These are phyloP conservation scores for Leccinum boreale DNA, from an alignment of 768 basidiomycete species.

Conservation along the genomic window DNA sequence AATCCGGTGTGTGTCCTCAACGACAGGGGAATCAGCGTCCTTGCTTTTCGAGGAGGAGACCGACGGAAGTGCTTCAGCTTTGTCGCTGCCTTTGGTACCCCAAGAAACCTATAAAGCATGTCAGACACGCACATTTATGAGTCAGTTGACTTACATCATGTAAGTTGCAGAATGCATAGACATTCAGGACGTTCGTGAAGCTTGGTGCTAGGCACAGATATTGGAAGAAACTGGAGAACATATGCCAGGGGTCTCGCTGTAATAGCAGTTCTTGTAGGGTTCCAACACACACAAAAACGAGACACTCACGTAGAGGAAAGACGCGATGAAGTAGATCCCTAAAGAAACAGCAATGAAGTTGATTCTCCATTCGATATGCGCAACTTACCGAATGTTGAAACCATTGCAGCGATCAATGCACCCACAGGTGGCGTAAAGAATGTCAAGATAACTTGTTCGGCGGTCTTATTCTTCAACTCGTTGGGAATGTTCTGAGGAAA, in stretches of 20 bases:
- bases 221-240: constrained; percentile 92
- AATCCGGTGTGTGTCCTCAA: constrained; percentile 79
- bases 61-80: constrained; percentile 87
- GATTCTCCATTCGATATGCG: background rate
- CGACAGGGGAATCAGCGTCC: constrained; percentile 70
- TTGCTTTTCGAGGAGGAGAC: constrained; percentile 81
- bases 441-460: constrained; percentile 46
- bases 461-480: constrained; percentile 46
- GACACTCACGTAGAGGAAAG: constrained; percentile 75
- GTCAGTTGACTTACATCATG: constrained; percentile 60
- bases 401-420: constrained; percentile 79
- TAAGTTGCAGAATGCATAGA: constrained; percentile 96
- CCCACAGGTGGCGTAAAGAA: constrained; percentile 79
- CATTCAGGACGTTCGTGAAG: constrained; percentile 93
- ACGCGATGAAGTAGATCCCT: constrained; percentile 82
- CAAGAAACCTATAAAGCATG: constrained; percentile 62
- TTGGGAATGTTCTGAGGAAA: constrained; percentile 48
- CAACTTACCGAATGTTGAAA: constrained; percentile 76
- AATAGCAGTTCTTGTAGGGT: constrained; percentile 5
- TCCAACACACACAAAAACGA: background rate
- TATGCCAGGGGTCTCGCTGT: constrained; percentile 95
- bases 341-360: constrained; percentile 8
- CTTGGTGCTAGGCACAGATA: constrained; percentile 88
- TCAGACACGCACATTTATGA: background rate
- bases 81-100: constrained; percentile 96